Conservation (phyloP, 306 rosid species). For the Trifolium pratense region DNA sequence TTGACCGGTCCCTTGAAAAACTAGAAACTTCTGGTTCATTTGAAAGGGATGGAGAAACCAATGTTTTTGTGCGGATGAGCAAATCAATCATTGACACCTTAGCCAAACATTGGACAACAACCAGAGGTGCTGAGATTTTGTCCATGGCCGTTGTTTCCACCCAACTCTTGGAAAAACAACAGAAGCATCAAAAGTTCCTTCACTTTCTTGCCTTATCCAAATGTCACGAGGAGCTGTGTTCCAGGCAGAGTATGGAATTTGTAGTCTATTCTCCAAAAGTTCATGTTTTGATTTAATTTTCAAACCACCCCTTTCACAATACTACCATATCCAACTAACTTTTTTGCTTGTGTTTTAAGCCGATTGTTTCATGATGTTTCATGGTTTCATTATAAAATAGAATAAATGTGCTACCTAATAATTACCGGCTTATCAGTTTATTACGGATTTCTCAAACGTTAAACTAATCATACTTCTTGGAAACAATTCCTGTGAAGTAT, state of each 20-base stretch:
- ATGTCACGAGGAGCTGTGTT: slow-evolving; percentile 97
- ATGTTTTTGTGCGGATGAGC: slow-evolving; percentile 86
- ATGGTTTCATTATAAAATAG: slow-evolving; percentile 21
- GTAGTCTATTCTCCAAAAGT: slow-evolving; percentile 25
- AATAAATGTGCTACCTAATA: background rate
- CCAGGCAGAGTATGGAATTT: slow-evolving; percentile 76
- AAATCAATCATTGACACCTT: slow-evolving; percentile 90
- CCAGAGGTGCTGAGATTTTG: slow-evolving; percentile 96
- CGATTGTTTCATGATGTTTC: slow-evolving; percentile 25
- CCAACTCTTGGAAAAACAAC: slow-evolving; percentile 90
- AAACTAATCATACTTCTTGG: background rate
- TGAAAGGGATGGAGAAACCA: slow-evolving; percentile 91
- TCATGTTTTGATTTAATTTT: slow-evolving; percentile 39
- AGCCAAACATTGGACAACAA: slow-evolving; percentile 99
- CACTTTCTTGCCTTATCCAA: slow-evolving; percentile 93
- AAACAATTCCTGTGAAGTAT: background rate
- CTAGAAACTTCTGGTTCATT: slow-evolving; percentile 81
- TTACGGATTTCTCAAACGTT: slow-evolving; percentile 16
- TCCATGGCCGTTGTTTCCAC: slow-evolving; percentile 86
- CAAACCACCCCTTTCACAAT: slow-evolving; percentile 26
- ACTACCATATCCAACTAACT: slow-evolving; percentile 27
- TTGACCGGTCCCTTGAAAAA: slow-evolving; percentile 76
- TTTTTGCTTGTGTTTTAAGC: slow-evolving; percentile 15
- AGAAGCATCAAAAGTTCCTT: slow-evolving; percentile 84
- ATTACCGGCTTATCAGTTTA: slow-evolving; percentile 26